Conservation (phyloP, 306 rosid genomes). For the Neltuma alba region DNA sequence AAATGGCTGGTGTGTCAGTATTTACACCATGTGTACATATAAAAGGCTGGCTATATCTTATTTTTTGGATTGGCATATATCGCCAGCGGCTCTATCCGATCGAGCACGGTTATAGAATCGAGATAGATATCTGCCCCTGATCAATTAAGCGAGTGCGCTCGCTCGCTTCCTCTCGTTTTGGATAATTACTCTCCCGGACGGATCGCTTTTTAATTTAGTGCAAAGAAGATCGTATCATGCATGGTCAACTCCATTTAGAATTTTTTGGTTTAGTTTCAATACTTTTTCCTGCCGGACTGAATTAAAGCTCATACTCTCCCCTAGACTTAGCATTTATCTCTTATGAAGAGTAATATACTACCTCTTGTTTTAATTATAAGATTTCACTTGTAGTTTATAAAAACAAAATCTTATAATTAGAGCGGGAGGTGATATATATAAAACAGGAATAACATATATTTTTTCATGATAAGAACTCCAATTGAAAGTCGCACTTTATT, state of each 20-base stretch:
- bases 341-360: too few relatives aligned
- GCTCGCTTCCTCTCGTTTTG: neutral
- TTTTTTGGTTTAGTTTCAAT: neutral
- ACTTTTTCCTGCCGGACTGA: neutral
- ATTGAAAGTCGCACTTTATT: too few relatives aligned
- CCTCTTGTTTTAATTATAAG: too few relatives aligned
- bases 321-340: too few relatives aligned
- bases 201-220: neutral
- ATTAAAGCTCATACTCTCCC: too few relatives aligned
- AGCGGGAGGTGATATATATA: too few relatives aligned
- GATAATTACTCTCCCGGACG: neutral
- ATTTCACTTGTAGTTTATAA: too few relatives aligned
- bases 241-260: neutral
- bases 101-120: neutral
- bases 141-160: neutral
- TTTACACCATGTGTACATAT: neutral
- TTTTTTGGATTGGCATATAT: neutral
- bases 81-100: neutral
- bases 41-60: neutral
- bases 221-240: neutral
- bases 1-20: neutral
- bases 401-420: too few relatives aligned
- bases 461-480: too few relatives aligned
- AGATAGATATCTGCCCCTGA: constrained; percentile 1
- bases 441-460: too few relatives aligned